phyloP scores from a whole-genome alignment of 1,284 basidiomycete genomes.

The Malassezia caprae region DNA sequence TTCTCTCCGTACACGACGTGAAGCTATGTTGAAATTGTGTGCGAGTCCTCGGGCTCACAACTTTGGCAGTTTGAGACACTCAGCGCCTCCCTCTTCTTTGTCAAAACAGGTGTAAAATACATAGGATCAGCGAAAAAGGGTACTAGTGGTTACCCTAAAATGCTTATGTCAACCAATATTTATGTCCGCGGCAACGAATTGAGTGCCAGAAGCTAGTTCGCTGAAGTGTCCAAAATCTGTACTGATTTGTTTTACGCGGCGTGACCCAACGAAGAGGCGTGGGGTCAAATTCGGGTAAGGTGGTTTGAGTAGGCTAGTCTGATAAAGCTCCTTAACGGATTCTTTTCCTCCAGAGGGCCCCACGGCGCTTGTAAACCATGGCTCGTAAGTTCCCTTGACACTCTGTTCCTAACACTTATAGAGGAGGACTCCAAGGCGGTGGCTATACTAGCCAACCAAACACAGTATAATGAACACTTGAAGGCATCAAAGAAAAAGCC shows the following conservation, averaged over 20 bases:
- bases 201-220: neutral
- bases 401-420: neutral
- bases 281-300: neutral
- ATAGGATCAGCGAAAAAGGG: too few relatives aligned
- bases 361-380: neutral
- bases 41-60: constrained; percentile 12
- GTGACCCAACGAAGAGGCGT: neutral
- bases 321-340: neutral
- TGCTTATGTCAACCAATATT: neutral
- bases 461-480: constrained; percentile 4
- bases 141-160: neutral
- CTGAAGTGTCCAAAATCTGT: neutral
- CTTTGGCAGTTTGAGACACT: neutral
- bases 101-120: neutral
- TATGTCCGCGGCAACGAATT: neutral
- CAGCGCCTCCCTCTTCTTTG: neutral
- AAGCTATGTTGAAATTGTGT: constrained; percentile 18
- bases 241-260: neutral
- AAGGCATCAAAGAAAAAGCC: neutral
- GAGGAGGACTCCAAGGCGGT: neutral
- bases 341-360: neutral
- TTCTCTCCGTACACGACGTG: constrained; percentile 15
- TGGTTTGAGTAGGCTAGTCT: neutral
- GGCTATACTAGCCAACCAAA: constrained; percentile 4
- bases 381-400: neutral